phyloP scores from a whole-genome alignment of 2,329 filamentous ascomycete genomes.

The Apiospora rasikravindrae region DNA sequence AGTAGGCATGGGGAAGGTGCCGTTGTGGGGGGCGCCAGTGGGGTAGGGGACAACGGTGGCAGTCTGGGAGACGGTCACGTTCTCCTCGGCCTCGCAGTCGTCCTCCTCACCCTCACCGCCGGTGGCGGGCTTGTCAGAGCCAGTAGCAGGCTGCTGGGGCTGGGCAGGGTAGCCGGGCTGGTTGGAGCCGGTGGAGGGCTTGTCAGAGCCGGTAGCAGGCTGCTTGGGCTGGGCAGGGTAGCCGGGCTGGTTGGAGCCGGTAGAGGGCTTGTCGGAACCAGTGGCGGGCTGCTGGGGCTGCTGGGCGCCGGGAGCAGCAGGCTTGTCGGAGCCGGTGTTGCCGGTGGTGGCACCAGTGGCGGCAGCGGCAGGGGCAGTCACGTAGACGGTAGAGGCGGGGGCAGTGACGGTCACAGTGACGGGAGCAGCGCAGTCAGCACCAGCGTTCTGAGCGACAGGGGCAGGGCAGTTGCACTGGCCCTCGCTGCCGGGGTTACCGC shows the following conservation, averaged over 20 bases:
- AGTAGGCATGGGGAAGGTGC: constrained; percentile 24
- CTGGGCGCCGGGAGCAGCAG: constrained; percentile 2
- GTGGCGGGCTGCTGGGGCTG: background rate
- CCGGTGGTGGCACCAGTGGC: background rate
- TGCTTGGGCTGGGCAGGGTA: background rate
- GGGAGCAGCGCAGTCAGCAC: constrained; percentile 23
- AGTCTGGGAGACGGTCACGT: constrained; percentile 5
- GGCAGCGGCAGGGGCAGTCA: constrained; percentile 30
- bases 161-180: constrained; percentile 8
- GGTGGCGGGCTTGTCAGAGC: constrained; percentile 9
- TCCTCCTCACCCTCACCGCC: constrained; percentile 12
- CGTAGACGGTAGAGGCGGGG: constrained; percentile 37
- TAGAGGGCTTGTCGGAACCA: constrained; percentile 14
- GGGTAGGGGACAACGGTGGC: constrained; percentile 19
- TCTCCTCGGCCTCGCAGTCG: constrained; percentile 18
- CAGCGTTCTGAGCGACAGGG: constrained; percentile 17
- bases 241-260: constrained; percentile 16
- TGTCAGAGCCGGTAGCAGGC: constrained; percentile 15
- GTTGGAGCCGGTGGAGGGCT: constrained; percentile 9
- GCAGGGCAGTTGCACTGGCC: constrained; percentile 7
- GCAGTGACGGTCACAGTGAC: constrained; percentile 37
- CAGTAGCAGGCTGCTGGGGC: constrained; percentile 1
- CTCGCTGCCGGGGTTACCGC: constrained; percentile 20
- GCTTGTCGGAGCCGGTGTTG: background rate
- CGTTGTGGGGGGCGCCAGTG: constrained; percentile 14